Evolutionary conservation across 1,139 yeast genomes (phyloP).

Genomic region (Blastobotrys raffinosifermentans): DNA sequence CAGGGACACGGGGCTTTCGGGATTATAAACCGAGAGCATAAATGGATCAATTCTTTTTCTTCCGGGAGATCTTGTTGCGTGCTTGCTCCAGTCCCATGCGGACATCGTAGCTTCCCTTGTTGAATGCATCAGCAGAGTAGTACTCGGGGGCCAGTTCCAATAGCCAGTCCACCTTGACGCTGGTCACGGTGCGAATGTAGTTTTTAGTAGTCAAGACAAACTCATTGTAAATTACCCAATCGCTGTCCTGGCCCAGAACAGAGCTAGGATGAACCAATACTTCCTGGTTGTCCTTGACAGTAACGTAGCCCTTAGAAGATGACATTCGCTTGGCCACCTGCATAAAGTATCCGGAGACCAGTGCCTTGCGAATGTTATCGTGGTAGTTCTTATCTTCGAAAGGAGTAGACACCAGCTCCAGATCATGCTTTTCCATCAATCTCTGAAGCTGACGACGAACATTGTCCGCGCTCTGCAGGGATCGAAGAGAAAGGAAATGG

Average conservation of each 20-base stretch:
- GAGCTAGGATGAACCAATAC: conserved; percentile 92
- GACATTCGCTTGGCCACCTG: conserved; percentile 77
- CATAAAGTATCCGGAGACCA: conserved; percentile 95
- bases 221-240: conserved; percentile 93
- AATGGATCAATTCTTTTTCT: no score
- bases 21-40: no score
- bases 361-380: conserved; percentile 75
- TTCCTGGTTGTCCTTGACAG: conserved; percentile 94
- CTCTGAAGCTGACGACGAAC: conserved; percentile 80
- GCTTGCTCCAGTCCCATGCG: conserved; percentile 72
- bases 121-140: conserved; percentile 67
- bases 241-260: conserved; percentile 76
- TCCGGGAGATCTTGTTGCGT: conserved; percentile 30
- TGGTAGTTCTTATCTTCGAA: conserved; percentile 58
- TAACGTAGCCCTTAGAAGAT: conserved; percentile 52
- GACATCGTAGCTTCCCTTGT: conserved; percentile 64
- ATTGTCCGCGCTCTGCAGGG: conserved; percentile 75
- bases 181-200: conserved; percentile 91
- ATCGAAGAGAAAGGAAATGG: conserved; percentile 76
- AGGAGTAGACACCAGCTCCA: conserved; percentile 66
- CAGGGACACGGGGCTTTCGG: no score
- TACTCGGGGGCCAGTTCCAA: conserved; percentile 82
- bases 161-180: conserved; percentile 87
- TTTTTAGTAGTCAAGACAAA: conserved; percentile 90
- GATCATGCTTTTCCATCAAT: conserved; percentile 74